phyloP scores from a whole-genome alignment of 2,329 filamentous ascomycete species.

The Cladobotryum mycophilum region DNA sequence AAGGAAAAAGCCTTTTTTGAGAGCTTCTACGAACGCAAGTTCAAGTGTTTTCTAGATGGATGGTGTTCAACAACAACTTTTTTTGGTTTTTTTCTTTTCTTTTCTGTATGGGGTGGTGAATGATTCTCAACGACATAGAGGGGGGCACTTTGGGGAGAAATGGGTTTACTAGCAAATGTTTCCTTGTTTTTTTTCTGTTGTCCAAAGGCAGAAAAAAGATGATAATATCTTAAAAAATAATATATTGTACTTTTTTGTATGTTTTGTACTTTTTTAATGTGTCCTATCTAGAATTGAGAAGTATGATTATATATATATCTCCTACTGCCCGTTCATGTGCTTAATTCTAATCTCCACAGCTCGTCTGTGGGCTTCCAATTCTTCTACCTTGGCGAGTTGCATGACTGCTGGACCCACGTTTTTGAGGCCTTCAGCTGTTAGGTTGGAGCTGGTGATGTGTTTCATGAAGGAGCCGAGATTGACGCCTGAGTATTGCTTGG shows the following conservation, averaged over 20 bases:
- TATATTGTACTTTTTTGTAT: background rate
- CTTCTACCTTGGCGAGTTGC: slow-evolving; percentile 89
- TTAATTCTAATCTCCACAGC: slow-evolving; percentile 78
- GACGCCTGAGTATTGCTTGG: slow-evolving; percentile 96
- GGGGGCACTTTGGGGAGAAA: background rate
- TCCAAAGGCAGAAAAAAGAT: background rate
- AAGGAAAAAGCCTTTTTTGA: slow-evolving; percentile 2
- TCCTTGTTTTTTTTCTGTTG: background rate
- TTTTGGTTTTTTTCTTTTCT: background rate
- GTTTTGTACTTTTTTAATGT: slow-evolving; percentile 2
- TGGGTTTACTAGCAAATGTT: background rate
- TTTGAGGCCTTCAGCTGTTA: slow-evolving; percentile 76
- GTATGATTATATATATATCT: background rate
- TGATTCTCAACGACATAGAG: background rate
- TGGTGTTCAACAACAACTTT: background rate
- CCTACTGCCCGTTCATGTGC: slow-evolving; percentile 34
- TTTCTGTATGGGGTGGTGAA: background rate
- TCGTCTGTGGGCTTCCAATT: slow-evolving; percentile 85
- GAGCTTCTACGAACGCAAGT: background rate
- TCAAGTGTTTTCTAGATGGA: background rate
- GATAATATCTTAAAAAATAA: background rate
- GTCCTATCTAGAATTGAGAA: background rate
- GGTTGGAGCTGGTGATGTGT: slow-evolving; percentile 91
- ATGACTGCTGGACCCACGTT: slow-evolving; percentile 89
- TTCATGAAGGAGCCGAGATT: slow-evolving; percentile 95